Evolutionary conservation across 2,329 filamentous ascomycete genomes (phyloP).

Genomic region (Trichoderma sp.): DNA sequence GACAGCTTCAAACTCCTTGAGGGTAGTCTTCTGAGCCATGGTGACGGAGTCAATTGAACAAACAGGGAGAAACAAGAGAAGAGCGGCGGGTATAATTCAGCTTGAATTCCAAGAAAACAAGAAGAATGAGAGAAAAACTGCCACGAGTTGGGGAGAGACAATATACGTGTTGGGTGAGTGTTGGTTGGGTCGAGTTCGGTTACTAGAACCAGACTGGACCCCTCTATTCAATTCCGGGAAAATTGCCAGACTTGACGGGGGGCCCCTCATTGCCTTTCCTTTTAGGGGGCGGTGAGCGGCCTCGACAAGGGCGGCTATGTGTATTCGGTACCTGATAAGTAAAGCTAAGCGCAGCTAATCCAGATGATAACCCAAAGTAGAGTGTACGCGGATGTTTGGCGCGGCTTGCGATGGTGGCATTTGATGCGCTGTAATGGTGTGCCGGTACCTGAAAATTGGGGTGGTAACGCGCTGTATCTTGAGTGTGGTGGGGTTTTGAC

Average conservation of each 20-base stretch:
- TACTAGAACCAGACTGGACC: not conserved
- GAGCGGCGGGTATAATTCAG: not conserved
- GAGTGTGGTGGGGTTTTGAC: not conserved
- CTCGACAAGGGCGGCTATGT: not conserved
- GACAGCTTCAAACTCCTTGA: slow-evolving; percentile 85
- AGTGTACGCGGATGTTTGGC: not conserved
- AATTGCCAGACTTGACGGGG: not conserved
- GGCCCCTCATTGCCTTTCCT: not conserved
- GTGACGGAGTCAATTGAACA: slow-evolving; percentile 27
- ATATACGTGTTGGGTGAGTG: slow-evolving; percentile 1
- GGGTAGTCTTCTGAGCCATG: slow-evolving; percentile 72
- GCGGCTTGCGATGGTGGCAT: not conserved
- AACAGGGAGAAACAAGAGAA: not conserved
- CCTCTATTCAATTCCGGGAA: slow-evolving; percentile 7
- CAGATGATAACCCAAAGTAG: not conserved
- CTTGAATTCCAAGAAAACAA: not conserved
- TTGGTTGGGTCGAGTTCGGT: slow-evolving; percentile 11
- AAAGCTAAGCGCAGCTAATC: not conserved
- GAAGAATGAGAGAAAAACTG: not conserved
- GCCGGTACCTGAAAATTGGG: slow-evolving; percentile 8
- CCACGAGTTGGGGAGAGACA: not conserved
- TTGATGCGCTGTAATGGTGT: not conserved
- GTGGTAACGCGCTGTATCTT: not conserved
- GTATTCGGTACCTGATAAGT: not conserved
- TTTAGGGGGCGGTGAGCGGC: slow-evolving; percentile 8